Base-by-base conservation (phyloP, 2,329 filamentous ascomycete species). In the Thelonectria blattea region DNA sequence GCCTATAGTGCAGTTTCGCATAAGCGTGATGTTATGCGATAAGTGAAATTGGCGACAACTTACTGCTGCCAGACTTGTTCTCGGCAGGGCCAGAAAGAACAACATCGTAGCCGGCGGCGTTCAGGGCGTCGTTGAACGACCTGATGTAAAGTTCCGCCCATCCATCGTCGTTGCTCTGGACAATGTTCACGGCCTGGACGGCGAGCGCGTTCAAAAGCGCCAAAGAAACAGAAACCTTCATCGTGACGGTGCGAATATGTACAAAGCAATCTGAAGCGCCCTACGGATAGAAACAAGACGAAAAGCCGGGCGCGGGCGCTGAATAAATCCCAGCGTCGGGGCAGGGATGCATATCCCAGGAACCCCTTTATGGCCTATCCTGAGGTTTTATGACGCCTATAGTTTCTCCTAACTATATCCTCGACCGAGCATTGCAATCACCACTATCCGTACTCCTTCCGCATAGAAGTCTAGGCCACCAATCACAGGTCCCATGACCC, bases 141-240 rank as follows among this genome's bases (percentile, higher is more conserved):
- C 89, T 83, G 51, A 88, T 76, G 68, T 91, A 90, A 42, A 82
- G 81, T 76, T 91, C 89, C 5, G 88, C 87, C 89, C 89, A 91
- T 34, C 89, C 89, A 71, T 91, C 89, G 65, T 91, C 89, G 73
- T 91, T 91, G 65, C 83, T 83, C 58, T 88, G 85, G 55, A 91
- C 71, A 68, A 89, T 85, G 65, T 86, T 85, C 47, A 82, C 64
- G 32, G 63, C 72, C 56, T 75, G 72, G 1, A 64, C 72, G 8
- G 67, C 71, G 43, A 75, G 66, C 24, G 61, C 65, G 3, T 66
- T 65, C 37, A 72, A 48, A 43, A 73, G 46, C 30, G 64, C 64
- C 27, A 72, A 27, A 15, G 64, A 62, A 49, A 64, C 43, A 49
- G 66, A 56, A 18, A 66, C 61, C 63, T 68, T 74, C 72, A 74